These are phyloP conservation scores for Meredithiella fracta DNA, from an alignment of 2,329 filamentous ascomycete species.

Conservation along the genomic window DNA sequence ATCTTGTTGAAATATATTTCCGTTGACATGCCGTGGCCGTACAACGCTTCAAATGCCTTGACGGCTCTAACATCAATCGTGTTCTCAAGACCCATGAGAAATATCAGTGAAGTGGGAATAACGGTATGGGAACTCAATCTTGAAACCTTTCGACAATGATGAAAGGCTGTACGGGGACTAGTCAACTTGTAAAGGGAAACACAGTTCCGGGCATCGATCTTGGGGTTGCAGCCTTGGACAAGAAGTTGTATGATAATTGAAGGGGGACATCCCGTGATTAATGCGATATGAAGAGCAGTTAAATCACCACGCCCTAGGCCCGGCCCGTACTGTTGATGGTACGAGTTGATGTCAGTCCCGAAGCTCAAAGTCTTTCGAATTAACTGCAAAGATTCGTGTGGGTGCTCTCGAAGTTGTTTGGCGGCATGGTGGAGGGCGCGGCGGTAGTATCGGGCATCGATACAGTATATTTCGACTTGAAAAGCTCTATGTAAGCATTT, in stretches of 20 bases:
- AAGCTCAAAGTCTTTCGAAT: slow-evolving; percentile 7
- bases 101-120: slow-evolving; percentile 5
- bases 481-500: slow-evolving; percentile 3
- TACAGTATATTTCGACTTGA: slow-evolving; percentile 3
- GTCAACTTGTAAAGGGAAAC: slow-evolving; percentile 3
- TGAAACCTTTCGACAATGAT: background rate
- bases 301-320: background rate
- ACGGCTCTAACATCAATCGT: background rate
- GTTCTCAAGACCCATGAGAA: slow-evolving; percentile 1
- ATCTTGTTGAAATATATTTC: background rate
- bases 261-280: slow-evolving; percentile 1
- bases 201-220: background rate
- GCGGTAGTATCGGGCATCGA: background rate
- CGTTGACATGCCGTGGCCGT: slow-evolving; percentile 5
- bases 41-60: slow-evolving; percentile 1
- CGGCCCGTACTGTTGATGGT: slow-evolving; percentile 1
- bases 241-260: slow-evolving; percentile 6
- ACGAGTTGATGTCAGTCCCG: slow-evolving; percentile 5
- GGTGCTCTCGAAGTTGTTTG: background rate
- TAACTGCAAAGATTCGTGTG: background rate
- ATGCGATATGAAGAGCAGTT: slow-evolving; percentile 9
- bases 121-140: background rate
- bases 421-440: slow-evolving; percentile 6
- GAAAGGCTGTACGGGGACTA: background rate
- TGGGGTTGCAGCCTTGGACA: background rate